A percentile compares a stretch with the other conserved stretches of the same genome.
phyloP scores from a whole-genome alignment of 441 rosid genomes.

The Eruca vesicaria region DNA sequence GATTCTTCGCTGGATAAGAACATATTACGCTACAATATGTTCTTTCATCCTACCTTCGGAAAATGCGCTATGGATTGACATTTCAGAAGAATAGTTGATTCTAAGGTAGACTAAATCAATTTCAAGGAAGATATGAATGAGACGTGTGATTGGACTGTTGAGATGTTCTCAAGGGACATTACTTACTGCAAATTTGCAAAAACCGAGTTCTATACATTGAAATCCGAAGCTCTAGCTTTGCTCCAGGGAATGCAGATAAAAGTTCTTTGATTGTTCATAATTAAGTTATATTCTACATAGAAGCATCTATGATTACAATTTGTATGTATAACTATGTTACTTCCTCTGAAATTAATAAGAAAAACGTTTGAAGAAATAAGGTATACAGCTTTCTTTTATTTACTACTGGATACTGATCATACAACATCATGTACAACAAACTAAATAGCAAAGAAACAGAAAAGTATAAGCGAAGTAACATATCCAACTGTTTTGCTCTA shows the following conservation, averaged over 20 bases:
- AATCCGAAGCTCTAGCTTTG: no score
- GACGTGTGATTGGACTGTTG: neutral
- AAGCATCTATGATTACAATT: neutral
- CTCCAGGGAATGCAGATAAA: no score
- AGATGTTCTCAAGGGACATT: no score
- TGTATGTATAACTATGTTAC: neutral
- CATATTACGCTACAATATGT: no score
- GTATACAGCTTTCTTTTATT: neutral
- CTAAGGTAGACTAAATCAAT: neutral
- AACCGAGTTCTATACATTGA: neutral
- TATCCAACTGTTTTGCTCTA: no score
- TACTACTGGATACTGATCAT: neutral
- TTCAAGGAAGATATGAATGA: neutral
- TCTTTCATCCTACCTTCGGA: neutral
- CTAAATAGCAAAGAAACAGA: no score
- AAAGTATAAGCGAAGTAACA: neutral
- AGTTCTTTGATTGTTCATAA: no score
- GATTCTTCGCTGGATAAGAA: no score
- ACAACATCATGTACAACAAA: neutral
- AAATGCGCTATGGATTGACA: neutral
- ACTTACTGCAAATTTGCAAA: neutral
- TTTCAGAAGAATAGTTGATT: neutral
- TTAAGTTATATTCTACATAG: slow-evolving; percentile 27
- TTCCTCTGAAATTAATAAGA: neutral
- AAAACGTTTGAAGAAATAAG: neutral